Conservation (phyloP, 2,329 filamentous ascomycete genomes). For the Talaromyces sp. region DNA sequence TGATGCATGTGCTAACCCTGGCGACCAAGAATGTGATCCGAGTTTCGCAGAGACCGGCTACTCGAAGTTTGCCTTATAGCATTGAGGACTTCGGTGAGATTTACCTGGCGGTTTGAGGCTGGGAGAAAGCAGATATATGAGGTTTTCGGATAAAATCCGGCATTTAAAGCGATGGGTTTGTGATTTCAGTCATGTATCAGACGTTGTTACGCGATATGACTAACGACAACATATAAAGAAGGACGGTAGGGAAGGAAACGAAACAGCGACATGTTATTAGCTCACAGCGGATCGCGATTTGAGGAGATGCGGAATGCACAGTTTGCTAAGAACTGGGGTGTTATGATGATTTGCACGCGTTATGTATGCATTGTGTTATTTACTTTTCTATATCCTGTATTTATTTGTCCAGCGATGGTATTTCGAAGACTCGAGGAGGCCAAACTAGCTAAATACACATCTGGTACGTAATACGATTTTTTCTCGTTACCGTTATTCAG, state of each 20-base stretch:
- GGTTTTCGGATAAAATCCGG: neutral
- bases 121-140: neutral
- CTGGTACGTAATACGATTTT: slow-evolving; percentile 9
- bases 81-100: slow-evolving; percentile 22
- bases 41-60: slow-evolving; percentile 52
- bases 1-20: slow-evolving; percentile 67
- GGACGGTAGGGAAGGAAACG: neutral
- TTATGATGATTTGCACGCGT: neutral
- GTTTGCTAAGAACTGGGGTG: neutral
- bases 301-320: neutral
- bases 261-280: neutral
- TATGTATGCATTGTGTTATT: neutral
- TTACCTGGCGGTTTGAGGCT: slow-evolving; percentile 17
- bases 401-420: slow-evolving; percentile 8
- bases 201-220: neutral
- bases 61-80: slow-evolving; percentile 29
- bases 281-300: neutral
- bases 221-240: neutral
- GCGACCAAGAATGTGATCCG: slow-evolving; percentile 54
- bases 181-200: neutral
- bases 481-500: slow-evolving; percentile 7
- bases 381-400: slow-evolving; percentile 7
- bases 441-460: slow-evolving; percentile 9
- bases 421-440: slow-evolving; percentile 2
- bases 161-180: neutral